Conservation (phyloP, 345 rosid species). For the Ceriops decandra region DNA sequence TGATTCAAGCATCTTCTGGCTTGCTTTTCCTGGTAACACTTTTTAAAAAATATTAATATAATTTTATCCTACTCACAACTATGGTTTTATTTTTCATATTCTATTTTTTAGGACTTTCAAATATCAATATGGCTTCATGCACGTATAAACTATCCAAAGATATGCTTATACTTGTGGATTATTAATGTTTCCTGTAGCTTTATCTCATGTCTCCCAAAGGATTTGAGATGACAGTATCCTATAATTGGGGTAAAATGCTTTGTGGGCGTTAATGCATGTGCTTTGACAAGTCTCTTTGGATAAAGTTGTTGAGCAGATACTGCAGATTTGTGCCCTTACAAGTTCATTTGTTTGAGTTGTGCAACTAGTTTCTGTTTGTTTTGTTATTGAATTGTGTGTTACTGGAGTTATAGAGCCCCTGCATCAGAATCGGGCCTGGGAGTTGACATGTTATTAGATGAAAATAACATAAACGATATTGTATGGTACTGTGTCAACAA, state of each 20-base stretch:
- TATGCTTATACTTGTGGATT: too few species aligned
- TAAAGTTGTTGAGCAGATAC: constrained; percentile 31
- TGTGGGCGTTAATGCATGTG: constrained; percentile 31
- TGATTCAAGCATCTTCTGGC: too few species aligned
- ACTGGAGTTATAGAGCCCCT: constrained; percentile 27
- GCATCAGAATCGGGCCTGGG: constrained; percentile 57
- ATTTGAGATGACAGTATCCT: constrained; percentile 17
- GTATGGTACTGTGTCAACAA: constrained; percentile 55
- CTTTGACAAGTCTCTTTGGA: constrained; percentile 31
- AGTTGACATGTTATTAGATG: constrained; percentile 55
- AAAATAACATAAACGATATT: constrained; percentile 49
- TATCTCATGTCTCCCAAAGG: constrained; percentile 11
- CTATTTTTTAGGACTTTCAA: too few species aligned
- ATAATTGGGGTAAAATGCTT: constrained; percentile 23
- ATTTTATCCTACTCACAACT: too few species aligned
- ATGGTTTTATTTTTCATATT: too few species aligned
- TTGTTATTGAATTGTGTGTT: constrained; percentile 29
- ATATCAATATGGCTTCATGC: too few species aligned
- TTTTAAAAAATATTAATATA: too few species aligned
- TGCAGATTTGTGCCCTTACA: constrained; percentile 25
- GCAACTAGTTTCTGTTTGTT: constrained; percentile 29
- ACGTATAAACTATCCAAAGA: too few species aligned
- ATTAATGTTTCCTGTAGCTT: too few species aligned
- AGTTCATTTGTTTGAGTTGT: constrained; percentile 18
- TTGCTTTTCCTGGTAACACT: too few species aligned